These are phyloP conservation scores for Kernera saxatilis DNA, from an alignment of 345 rosid genomes.

Conservation along the genomic window DNA sequence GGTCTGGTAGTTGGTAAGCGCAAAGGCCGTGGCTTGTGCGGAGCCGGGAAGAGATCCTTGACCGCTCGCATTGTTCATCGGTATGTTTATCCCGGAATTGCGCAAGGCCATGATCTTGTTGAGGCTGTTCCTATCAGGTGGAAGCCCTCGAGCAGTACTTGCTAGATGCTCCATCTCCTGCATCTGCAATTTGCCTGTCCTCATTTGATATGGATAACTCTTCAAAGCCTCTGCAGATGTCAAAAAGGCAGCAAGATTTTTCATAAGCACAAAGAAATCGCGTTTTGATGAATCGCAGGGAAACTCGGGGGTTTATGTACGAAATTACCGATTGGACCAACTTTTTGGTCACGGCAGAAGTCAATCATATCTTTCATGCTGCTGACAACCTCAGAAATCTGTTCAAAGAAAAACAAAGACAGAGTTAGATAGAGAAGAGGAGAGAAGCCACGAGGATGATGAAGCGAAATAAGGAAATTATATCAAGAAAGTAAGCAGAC, in stretches of 20 bases:
- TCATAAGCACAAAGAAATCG: background rate
- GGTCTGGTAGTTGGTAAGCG: conserved; percentile 70
- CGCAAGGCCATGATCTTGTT: conserved; percentile 75
- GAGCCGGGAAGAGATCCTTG: conserved; percentile 70
- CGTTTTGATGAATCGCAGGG: background rate
- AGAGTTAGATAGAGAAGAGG: background rate
- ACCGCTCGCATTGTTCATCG: conserved; percentile 46
- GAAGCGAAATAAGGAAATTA: background rate
- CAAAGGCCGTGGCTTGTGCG: conserved; percentile 81
- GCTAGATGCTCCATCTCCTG: conserved; percentile 89
- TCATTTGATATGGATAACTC: conserved; percentile 58
- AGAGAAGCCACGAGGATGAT: conserved; percentile 8
- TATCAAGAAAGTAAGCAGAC: background rate
- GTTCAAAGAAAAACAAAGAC: background rate
- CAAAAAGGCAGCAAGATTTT: background rate
- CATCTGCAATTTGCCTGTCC: conserved; percentile 60
- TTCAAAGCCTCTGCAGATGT: conserved; percentile 78
- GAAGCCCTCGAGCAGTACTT: conserved; percentile 62
- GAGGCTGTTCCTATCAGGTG: conserved; percentile 71
- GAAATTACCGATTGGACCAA: conserved; percentile 31
- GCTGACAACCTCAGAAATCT: conserved; percentile 36
- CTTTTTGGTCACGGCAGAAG: conserved; percentile 51
- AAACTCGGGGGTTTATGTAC: background rate
- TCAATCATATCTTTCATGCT: conserved; percentile 67
- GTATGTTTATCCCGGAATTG: conserved; percentile 49